Conservation (phyloP, 139 green algal genomes). For the Coelastrella sp. region DNA sequence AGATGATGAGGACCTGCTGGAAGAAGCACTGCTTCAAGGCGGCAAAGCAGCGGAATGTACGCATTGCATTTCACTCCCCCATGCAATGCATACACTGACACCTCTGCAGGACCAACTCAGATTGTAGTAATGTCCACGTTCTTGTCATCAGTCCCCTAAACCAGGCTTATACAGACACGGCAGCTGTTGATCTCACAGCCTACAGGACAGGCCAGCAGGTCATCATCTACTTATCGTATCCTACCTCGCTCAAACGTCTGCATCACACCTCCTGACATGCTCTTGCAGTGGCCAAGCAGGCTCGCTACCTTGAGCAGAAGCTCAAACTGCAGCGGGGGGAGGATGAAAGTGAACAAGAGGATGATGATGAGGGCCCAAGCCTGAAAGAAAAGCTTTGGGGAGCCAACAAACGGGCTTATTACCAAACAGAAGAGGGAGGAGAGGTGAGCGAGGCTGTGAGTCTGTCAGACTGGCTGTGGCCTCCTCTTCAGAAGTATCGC, state of each 20-base stretch:
- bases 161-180: too few species aligned
- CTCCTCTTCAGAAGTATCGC: neutral
- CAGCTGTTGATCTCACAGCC: too few species aligned
- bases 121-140: too few species aligned
- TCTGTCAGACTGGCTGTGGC: neutral
- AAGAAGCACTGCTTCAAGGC: constrained; percentile 48
- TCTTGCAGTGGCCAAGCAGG: constrained; percentile 75
- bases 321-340: constrained; percentile 69
- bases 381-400: constrained; percentile 66
- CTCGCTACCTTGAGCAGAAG: constrained; percentile 72
- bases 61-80: too few species aligned
- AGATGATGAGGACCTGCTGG: constrained; percentile 48
- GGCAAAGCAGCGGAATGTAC: constrained; percentile 54
- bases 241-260: neutral
- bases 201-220: too few species aligned
- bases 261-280: neutral
- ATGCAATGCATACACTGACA: too few species aligned
- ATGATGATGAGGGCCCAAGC: constrained; percentile 45
- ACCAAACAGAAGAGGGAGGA: constrained; percentile 67
- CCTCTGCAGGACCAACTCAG: too few species aligned
- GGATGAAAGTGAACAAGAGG: constrained; percentile 61
- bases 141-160: too few species aligned
- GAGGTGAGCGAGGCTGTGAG: neutral
- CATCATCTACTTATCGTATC: neutral
- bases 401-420: constrained; percentile 80